Base-by-base conservation (phyloP, 345 rosid genomes). In the Brassica napus region DNA sequence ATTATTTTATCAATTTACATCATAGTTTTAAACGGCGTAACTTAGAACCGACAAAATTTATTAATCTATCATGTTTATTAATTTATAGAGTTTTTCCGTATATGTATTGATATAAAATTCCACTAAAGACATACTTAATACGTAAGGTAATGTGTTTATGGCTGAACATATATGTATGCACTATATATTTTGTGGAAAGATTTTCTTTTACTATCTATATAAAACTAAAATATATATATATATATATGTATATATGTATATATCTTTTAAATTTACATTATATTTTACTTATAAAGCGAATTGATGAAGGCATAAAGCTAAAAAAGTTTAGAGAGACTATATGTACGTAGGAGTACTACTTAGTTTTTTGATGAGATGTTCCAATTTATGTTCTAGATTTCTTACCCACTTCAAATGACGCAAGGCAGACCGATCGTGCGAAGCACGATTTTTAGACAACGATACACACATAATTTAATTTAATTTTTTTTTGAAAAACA, bases 381-480 rank as follows among this genome's bases (percentile, higher is more conserved):
- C 8, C 63, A 49, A 54, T 0, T 34, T 24, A 57, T 28, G 31
- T 75, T 26, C 3, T 55, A 66, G 14, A 35, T 37, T 28, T 76
- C 73, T 42, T 42, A 76, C 34, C n/a, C 15, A 15, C 54, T 76
- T 44, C 26, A 37, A 37, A 15, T 70, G 75, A 70, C 70, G 28
- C 42, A 77, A 77, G 31, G 21, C 31, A 69, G 54, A 47, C 12
- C 26, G 69, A 35, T 77, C 70, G 75, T 77, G 80, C 71, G 54
- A 71, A 63, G 65, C 81, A 78, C 67, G 81, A 78, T 71, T 64
- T 37, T 37, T 10, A 78, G 58, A 78, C 59, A 70, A 24, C 14
- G 8, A 26, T 52, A 54, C 14, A 49, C 18, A 1, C 59, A 35
- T 24, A 57, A 39, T 67, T 26, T 26, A 26, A 26, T 26, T 26